Conservation (phyloP, 352 stramenopile genomes). For the Peronospora tabacina region DNA sequence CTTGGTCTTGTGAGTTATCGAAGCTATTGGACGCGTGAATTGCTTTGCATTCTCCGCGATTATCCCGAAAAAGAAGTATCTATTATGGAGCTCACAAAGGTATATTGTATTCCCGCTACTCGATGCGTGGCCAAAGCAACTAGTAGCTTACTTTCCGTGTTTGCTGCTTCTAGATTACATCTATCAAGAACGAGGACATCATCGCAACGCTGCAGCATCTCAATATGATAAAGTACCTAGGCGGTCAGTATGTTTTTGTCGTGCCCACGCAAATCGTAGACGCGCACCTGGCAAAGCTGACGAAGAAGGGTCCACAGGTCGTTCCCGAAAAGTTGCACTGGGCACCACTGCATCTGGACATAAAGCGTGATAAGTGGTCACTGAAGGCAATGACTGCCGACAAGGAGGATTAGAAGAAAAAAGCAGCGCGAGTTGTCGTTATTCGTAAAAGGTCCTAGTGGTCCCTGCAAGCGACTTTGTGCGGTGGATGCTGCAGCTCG, state of each 20-base stretch:
- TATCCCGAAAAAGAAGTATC: slow-evolving; percentile 78
- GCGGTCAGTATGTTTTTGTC: slow-evolving; percentile 97
- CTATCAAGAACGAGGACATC: slow-evolving; percentile 97
- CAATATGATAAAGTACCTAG: slow-evolving; percentile 99
- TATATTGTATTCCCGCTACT: slow-evolving; percentile 31
- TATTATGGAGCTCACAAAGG: slow-evolving; percentile 93
- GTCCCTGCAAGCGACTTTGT: too few species aligned
- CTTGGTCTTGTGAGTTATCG: slow-evolving; percentile 98
- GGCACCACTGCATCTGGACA: slow-evolving; percentile 73
- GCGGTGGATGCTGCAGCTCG: too few species aligned
- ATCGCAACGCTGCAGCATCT: slow-evolving; percentile 96
- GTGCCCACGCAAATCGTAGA: slow-evolving; percentile 91
- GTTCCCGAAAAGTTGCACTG: slow-evolving; percentile 74
- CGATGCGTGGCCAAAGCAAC: background rate
- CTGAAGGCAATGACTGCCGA: slow-evolving; percentile 66
- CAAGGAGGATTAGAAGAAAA: slow-evolving; percentile 49
- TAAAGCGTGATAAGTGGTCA: slow-evolving; percentile 84
- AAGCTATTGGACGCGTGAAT: slow-evolving; percentile 97
- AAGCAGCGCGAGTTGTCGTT: slow-evolving; percentile 8
- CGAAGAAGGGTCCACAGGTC: slow-evolving; percentile 67
- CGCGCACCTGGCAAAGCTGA: slow-evolving; percentile 67
- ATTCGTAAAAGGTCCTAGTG: background rate
- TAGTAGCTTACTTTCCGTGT: background rate
- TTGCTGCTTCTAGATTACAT: slow-evolving; percentile 43
- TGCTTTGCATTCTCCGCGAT: slow-evolving; percentile 88